Conservation (phyloP, 768 basidiomycete genomes). For the Coprinellus micaceus region DNA sequence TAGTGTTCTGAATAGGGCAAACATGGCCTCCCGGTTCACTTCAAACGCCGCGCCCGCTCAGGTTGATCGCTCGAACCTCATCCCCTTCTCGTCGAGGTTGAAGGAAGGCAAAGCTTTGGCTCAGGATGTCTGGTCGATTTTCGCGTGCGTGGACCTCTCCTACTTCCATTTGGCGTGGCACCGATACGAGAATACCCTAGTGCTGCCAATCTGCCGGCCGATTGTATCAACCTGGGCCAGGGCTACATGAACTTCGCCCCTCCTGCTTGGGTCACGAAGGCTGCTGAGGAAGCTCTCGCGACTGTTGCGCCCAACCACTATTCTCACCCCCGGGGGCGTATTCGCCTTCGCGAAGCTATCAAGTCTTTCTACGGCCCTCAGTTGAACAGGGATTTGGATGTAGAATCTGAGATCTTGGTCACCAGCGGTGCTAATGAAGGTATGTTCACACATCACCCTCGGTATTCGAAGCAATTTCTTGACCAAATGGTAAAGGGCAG, state of each 20-base stretch:
- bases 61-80: slow-evolving; percentile 44
- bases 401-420: slow-evolving; percentile 86
- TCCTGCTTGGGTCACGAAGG: slow-evolving; percentile 72
- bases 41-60: slow-evolving; percentile 12
- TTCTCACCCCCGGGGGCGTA: slow-evolving; percentile 85
- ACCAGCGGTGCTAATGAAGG: slow-evolving; percentile 98
- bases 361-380: slow-evolving; percentile 74
- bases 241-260: slow-evolving; percentile 94
- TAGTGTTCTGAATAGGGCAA: not conserved
- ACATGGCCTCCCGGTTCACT: slow-evolving; percentile 17
- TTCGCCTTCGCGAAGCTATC: slow-evolving; percentile 85
- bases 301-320: slow-evolving; percentile 75
- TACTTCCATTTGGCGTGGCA: not conserved
- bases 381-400: slow-evolving; percentile 65
- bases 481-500: slow-evolving; percentile 55
- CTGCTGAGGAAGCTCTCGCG: slow-evolving; percentile 65
- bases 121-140: slow-evolving; percentile 90
- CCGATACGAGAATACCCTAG: slow-evolving; percentile 42
- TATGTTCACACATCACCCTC: slow-evolving; percentile 21
- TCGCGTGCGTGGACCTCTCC: slow-evolving; percentile 51
- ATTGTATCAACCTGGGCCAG: slow-evolving; percentile 95
- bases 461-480: not conserved
- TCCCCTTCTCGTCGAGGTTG: slow-evolving; percentile 71
- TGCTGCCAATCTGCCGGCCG: slow-evolving; percentile 80
- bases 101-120: slow-evolving; percentile 72